Evolutionary conservation across 1,284 basidiomycete species (phyloP), one percentile per base, ranked within the genome.

Genomic region (Pascua sp.): DNA sequence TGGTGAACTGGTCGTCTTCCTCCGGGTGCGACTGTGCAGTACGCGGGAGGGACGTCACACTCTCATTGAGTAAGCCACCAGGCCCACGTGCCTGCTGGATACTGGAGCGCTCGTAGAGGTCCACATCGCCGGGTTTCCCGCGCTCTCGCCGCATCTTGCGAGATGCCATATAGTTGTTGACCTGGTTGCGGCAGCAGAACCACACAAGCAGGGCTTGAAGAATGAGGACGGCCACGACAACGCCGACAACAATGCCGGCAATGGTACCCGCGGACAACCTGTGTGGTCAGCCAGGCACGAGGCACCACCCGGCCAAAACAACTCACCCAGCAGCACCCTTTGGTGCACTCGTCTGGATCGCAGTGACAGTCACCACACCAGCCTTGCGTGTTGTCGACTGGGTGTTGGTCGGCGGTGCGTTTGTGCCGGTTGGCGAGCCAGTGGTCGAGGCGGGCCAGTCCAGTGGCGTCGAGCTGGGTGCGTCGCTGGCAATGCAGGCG

Each of bases 101-200:
- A 42, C 24, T 32, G 24, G 24, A 32, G 9, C 15, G n/a, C 50
- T 60, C 58, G 41, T 47, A 64, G 13, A 73, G 61, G 47, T 75
- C 70, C 12, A 73, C 68, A 10, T 63, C 62, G 43, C 67, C 59
- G 24, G 62, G 48, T 40, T 67, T 69, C 10, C 59, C 60, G 38
- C 55, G 46, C 2, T 61, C 65, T 11, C 59, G 55, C 67, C 68
- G 65, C 49, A 67, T 57, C 36, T 57, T 44, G 32, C 69, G 66
- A 51, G 70, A 67, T 11, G 67, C 68, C 15, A 69, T 50, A 10
- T 69, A 59, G 1, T 66, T 60, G 9, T 40, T 41, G 37, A 74
- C 51, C 48, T 72, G 68, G 18, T 68, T 56, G 13, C 71, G 62
- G 50, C 72, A 74, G 63, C 72, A 73, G 63, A 72, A 71, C 66